Percentiles rank a stretch among this genome's conserved stretches.
Evolutionary conservation across 2,329 filamentous ascomycete species (phyloP).

Genomic region (Penicillium sp.): DNA sequence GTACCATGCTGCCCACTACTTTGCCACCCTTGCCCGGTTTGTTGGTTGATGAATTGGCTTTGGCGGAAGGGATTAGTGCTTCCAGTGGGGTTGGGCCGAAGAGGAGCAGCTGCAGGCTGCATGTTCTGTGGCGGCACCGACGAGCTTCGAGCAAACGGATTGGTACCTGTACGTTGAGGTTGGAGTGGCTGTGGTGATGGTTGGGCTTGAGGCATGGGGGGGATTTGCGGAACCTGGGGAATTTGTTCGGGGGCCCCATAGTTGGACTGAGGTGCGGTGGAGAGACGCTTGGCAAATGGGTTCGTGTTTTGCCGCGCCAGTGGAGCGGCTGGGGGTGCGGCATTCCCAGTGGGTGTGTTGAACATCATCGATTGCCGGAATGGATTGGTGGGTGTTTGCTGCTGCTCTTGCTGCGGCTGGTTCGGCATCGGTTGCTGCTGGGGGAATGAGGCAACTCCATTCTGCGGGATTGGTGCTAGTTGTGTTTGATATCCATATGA

Average conservation of each 20-base stretch:
- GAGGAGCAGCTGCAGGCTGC: conserved; percentile 35
- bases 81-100: conserved; percentile 75
- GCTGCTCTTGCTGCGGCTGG: conserved; percentile 37
- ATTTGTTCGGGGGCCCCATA: conserved; percentile 20
- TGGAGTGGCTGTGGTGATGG: conserved; percentile 44
- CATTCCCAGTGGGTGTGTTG: conserved; percentile 47
- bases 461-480: conserved; percentile 50
- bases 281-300: conserved; percentile 70
- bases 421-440: conserved; percentile 40
- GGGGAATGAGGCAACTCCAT: conserved; percentile 47
- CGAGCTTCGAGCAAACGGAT: conserved; percentile 63
- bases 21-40: conserved; percentile 87
- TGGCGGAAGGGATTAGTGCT: conserved; percentile 95
- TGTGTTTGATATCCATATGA: conserved; percentile 48
- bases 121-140: conserved; percentile 41
- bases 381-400: conserved; percentile 68
- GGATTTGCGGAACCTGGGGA: conserved; percentile 6
- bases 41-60: conserved; percentile 82
- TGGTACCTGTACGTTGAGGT: conserved; percentile 65
- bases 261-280: conserved; percentile 32
- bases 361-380: conserved; percentile 86
- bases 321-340: conserved; percentile 45
- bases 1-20: conserved; percentile 68
- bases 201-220: conserved; percentile 36
- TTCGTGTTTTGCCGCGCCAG: conserved; percentile 70